These are phyloP conservation scores for Talaromyces pinophilus DNA, from an alignment of 2,329 filamentous ascomycete species.

Conservation along the genomic window DNA sequence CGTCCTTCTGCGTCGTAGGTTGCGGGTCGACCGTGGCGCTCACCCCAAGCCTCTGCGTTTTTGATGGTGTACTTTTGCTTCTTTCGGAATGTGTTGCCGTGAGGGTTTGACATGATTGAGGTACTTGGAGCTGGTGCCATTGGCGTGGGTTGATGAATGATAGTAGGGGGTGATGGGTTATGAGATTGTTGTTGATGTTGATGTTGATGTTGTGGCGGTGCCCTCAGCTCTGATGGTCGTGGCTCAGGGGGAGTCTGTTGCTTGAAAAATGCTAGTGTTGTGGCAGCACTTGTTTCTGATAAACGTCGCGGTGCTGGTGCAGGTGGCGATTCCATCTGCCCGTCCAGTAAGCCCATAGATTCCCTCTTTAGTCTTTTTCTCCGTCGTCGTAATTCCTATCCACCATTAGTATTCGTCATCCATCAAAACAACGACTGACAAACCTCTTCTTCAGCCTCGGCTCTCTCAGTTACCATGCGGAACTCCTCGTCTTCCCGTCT, in stretches of 20 bases:
- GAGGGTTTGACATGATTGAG: conserved; percentile 6
- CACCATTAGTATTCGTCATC: background rate
- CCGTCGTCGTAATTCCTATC: conserved; percentile 42
- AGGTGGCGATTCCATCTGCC: conserved; percentile 39
- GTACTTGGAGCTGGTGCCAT: conserved; percentile 24
- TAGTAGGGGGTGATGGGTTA: conserved; percentile 26
- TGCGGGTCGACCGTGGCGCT: conserved; percentile 44
- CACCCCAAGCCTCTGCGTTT: conserved; percentile 45
- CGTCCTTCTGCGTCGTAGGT: conserved; percentile 43
- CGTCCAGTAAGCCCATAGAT: conserved; percentile 44
- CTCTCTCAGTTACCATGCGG: conserved; percentile 42
- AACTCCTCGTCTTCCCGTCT: conserved; percentile 47
- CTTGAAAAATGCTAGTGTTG: conserved; percentile 45
- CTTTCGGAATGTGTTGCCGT: conserved; percentile 35
- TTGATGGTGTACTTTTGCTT: conserved; percentile 48
- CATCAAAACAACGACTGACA: conserved; percentile 17
- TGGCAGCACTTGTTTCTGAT: conserved; percentile 45
- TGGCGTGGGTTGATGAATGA: conserved; percentile 22
- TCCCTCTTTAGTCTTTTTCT: conserved; percentile 44
- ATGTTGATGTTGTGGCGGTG: conserved; percentile 8
- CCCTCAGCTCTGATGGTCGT: conserved; percentile 26
- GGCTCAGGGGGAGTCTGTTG: conserved; percentile 45
- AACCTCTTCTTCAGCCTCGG: conserved; percentile 46
- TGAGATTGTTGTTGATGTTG: conserved; percentile 13
- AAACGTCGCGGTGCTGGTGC: conserved; percentile 42